Conservation (phyloP, 2,329 filamentous ascomycete genomes). For the Neopestalotiopsis rosae region DNA sequence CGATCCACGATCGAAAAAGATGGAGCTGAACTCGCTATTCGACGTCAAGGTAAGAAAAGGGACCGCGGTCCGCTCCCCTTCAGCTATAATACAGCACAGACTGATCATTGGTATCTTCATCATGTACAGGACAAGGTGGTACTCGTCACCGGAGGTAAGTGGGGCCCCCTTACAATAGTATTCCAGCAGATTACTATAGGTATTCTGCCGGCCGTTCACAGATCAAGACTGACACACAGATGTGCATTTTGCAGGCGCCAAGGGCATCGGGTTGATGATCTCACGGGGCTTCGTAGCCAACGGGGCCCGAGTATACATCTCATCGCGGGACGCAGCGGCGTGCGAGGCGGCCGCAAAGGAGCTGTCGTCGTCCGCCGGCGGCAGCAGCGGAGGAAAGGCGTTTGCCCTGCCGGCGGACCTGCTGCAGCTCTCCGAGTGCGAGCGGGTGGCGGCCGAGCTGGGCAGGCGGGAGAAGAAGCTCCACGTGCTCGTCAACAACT, state of each 20-base stretch:
- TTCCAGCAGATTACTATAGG: too few relatives aligned
- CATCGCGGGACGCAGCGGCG: constrained; percentile 64
- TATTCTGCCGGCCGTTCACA: neutral
- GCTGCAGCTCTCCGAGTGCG: constrained; percentile 62
- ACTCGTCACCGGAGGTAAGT: constrained; percentile 57
- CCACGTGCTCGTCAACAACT: constrained; percentile 71
- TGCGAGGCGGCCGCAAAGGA: constrained; percentile 62
- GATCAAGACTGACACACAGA: neutral
- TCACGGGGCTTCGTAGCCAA: constrained; percentile 68
- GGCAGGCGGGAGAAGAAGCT: constrained; percentile 54
- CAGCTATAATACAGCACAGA: neutral
- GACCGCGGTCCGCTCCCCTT: neutral
- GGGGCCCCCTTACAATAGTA: neutral
- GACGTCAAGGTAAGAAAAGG: constrained; percentile 58
- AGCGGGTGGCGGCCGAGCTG: constrained; percentile 58
- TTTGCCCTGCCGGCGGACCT: constrained; percentile 68
- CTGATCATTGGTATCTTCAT: constrained; percentile 15
- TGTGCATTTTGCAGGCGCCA: constrained; percentile 44
- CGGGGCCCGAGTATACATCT: constrained; percentile 69
- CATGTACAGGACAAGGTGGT: constrained; percentile 57
- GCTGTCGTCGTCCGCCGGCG: constrained; percentile 35
- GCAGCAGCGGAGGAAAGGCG: constrained; percentile 57
- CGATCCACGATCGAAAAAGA: constrained; percentile 35
- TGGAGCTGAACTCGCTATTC: constrained; percentile 63
- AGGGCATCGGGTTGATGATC: constrained; percentile 73